These are phyloP conservation scores for Simplicillium sp. DNA, from an alignment of 2,329 filamentous ascomycete genomes.

Conservation along the genomic window DNA sequence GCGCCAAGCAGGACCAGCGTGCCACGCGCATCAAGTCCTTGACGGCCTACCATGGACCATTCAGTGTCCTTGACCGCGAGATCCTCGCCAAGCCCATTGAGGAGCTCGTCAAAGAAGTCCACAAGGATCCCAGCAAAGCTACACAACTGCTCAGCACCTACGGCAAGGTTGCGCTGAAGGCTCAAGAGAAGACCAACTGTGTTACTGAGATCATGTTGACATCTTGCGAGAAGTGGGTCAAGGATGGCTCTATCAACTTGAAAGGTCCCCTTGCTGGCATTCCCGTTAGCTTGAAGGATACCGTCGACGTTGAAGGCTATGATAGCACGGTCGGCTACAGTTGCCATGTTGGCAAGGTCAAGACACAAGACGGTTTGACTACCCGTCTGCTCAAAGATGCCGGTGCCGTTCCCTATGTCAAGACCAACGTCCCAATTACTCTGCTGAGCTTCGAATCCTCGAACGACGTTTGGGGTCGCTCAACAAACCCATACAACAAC, in stretches of 20 bases:
- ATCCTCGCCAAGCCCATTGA: conserved; percentile 68
- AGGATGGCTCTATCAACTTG: conserved; percentile 52
- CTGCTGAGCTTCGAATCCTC: conserved; percentile 78
- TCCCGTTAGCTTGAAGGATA: conserved; percentile 76
- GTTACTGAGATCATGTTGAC: conserved; percentile 78
- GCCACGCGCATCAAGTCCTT: conserved; percentile 59
- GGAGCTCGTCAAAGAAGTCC: conserved; percentile 68
- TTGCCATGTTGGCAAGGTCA: conserved; percentile 57
- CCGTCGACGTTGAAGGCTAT: conserved; percentile 71
- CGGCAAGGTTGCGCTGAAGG: conserved; percentile 74
- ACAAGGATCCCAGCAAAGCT: conserved; percentile 55
- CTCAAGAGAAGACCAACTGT: conserved; percentile 81
- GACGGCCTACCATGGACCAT: conserved; percentile 52
- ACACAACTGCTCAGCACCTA: conserved; percentile 74
- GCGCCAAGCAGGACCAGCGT: conserved; percentile 72
- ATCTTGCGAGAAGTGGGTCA: conserved; percentile 65
- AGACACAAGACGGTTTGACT: conserved; percentile 58
- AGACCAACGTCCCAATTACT: conserved; percentile 83
- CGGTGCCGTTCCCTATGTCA: conserved; percentile 83
- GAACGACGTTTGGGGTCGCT: conserved; percentile 71
- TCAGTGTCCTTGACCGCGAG: conserved; percentile 54
- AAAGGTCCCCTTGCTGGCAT: conserved; percentile 79
- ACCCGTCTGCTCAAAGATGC: conserved; percentile 75
- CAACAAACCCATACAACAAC: conserved; percentile 73
- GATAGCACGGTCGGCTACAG: conserved; percentile 79